Conservation (phyloP, 495 filamentous ascomycete genomes). For the Penicillium pulvis region DNA sequence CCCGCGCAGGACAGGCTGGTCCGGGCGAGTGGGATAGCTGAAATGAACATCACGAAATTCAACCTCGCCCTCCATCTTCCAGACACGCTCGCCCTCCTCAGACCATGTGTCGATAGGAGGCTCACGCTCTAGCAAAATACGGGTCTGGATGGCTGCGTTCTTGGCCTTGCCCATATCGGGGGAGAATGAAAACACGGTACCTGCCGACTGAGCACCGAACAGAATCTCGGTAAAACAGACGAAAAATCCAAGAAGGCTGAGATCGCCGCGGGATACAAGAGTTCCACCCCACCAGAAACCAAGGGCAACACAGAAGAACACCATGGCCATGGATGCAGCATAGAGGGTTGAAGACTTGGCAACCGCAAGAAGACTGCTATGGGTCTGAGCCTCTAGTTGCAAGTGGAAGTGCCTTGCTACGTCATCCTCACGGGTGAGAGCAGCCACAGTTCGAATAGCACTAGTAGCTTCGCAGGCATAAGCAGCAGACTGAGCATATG, state of each 20-base stretch:
- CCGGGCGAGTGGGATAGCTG: constrained; percentile 77
- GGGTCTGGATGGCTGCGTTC: constrained; percentile 73
- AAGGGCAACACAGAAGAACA: constrained; percentile 83
- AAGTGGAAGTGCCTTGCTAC: constrained; percentile 72
- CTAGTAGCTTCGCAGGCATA: constrained; percentile 91
- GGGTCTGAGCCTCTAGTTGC: constrained; percentile 64
- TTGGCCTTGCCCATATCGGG: constrained; percentile 89
- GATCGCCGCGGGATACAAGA: constrained; percentile 70
- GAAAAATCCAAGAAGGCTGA: constrained; percentile 79
- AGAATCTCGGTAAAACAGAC: constrained; percentile 78
- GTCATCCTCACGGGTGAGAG: constrained; percentile 79
- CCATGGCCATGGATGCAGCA: constrained; percentile 74
- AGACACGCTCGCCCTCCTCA: constrained; percentile 61
- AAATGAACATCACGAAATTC: constrained; percentile 82
- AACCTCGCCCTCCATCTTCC: constrained; percentile 63
- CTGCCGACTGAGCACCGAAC: constrained; percentile 82
- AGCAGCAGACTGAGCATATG: constrained; percentile 73
- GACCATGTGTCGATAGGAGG: constrained; percentile 86
- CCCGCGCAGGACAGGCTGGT: constrained; percentile 76
- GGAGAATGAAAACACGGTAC: constrained; percentile 84
- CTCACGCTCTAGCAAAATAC: constrained; percentile 74
- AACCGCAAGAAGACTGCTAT: constrained; percentile 64
- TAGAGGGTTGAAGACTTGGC: constrained; percentile 72
- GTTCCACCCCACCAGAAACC: constrained; percentile 93
- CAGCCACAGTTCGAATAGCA: constrained; percentile 92